Evolutionary conservation across 2,329 filamentous ascomycete genomes (phyloP).

Genomic region (Mycosphaerella arachidis): DNA sequence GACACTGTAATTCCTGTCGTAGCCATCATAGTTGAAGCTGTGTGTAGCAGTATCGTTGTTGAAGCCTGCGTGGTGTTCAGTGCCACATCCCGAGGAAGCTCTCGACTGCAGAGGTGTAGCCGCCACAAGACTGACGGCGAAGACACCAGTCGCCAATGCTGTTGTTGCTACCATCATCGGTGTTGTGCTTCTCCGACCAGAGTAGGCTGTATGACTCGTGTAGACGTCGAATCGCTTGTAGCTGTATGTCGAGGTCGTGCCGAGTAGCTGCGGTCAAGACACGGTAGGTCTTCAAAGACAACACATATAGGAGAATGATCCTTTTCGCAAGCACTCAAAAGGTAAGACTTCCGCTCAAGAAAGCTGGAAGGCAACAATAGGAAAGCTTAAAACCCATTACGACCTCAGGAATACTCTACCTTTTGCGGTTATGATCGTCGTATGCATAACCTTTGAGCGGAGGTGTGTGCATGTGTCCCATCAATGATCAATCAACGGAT

Average conservation of each 20-base stretch:
- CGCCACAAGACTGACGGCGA: background rate
- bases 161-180: background rate
- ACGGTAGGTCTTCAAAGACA: background rate
- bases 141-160: background rate
- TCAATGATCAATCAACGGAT: background rate
- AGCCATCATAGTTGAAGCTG: slow-evolving; percentile 16
- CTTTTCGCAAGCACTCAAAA: background rate
- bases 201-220: no score
- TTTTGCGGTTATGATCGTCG: background rate
- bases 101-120: slow-evolving; percentile 4
- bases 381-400: background rate
- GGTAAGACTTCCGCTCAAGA: background rate
- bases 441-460: background rate
- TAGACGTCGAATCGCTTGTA: background rate
- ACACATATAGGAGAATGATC: background rate
- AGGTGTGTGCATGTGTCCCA: background rate
- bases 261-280: background rate
- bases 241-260: background rate
- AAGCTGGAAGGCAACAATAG: background rate
- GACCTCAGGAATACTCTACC: background rate
- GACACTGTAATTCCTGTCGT: slow-evolving; percentile 23
- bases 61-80: slow-evolving; percentile 16
- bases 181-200: background rate
- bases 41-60: slow-evolving; percentile 16
- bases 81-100: slow-evolving; percentile 7